phyloP scores from a whole-genome alignment of 495 filamentous ascomycete species.

The Podospora australis region DNA sequence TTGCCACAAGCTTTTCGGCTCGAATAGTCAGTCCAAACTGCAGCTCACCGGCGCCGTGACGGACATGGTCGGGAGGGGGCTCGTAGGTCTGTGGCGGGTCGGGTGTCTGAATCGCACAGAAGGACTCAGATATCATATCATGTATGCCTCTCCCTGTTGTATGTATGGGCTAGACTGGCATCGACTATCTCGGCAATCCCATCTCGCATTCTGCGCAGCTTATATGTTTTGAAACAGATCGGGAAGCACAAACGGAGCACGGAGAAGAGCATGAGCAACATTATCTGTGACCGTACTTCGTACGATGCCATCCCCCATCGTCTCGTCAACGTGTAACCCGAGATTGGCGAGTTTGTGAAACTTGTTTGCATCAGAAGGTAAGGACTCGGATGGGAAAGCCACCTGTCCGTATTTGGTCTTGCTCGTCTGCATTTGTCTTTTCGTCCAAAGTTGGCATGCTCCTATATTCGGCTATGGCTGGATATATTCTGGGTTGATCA shows the following conservation, averaged over 20 bases:
- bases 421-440: too few relatives aligned
- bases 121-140: background rate
- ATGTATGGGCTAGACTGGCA: too few relatives aligned
- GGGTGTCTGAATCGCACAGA: slow-evolving; percentile 7
- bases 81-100: background rate
- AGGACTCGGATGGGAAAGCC: too few relatives aligned
- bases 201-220: slow-evolving; percentile 3
- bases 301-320: too few relatives aligned
- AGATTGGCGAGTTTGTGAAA: slow-evolving; percentile 7
- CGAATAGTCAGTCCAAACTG: background rate
- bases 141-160: background rate
- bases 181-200: too few relatives aligned
- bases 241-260: background rate
- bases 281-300: too few relatives aligned
- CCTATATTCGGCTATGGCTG: too few relatives aligned
- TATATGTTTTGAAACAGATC: background rate
- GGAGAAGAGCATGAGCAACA: too few relatives aligned
- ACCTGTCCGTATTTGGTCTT: too few relatives aligned
- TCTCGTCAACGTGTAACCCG: too few relatives aligned
- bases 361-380: background rate
- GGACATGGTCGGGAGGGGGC: background rate
- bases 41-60: background rate
- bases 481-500: too few relatives aligned
- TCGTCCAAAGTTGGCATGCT: too few relatives aligned
- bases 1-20: background rate